Evolutionary conservation across 345 rosid species (phyloP).

Genomic region (Pelargonium nanum): DNA sequence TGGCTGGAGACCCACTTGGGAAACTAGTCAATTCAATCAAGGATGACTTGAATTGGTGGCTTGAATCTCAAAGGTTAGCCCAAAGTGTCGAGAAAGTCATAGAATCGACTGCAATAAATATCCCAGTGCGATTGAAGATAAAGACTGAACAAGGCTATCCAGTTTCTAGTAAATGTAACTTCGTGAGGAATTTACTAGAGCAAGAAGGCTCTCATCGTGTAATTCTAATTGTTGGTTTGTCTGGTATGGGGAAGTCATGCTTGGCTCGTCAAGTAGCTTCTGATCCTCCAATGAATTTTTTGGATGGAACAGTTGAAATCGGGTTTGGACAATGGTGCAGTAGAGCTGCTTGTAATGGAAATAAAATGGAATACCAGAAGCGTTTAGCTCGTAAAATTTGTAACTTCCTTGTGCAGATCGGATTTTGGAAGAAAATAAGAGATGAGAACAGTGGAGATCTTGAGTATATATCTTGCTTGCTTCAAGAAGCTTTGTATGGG

Average conservation of each 20-base stretch:
- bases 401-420: conserved; percentile 22
- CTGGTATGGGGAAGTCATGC: conserved; percentile 27
- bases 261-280: conserved; percentile 30
- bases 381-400: conserved; percentile 21
- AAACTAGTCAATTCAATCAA: conserved; percentile 17
- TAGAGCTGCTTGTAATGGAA: conserved; percentile 23
- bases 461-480: conserved; percentile 22
- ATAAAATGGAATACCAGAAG: conserved; percentile 20
- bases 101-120: conserved; percentile 17
- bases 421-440: conserved; percentile 20
- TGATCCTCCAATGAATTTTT: conserved; percentile 15
- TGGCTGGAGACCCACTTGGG: conserved; percentile 23
- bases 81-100: conserved; percentile 19
- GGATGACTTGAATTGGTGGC: conserved; percentile 25
- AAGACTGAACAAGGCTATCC: conserved; percentile 22
- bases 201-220: conserved; percentile 14
- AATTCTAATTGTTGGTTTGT: conserved; percentile 22
- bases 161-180: conserved; percentile 15
- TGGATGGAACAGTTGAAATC: conserved; percentile 23
- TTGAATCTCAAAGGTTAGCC: conserved; percentile 23
- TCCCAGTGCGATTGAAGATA: conserved; percentile 14
- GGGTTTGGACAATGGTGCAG: conserved; percentile 27
- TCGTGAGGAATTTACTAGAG: conserved; percentile 17
- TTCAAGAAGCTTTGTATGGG: conserved; percentile 27
- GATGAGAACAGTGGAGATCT: conserved; percentile 22